Evolutionary conservation across 176 grass and related monocot genomes (phyloP).

Genomic region (Aegilops tauschii): DNA sequence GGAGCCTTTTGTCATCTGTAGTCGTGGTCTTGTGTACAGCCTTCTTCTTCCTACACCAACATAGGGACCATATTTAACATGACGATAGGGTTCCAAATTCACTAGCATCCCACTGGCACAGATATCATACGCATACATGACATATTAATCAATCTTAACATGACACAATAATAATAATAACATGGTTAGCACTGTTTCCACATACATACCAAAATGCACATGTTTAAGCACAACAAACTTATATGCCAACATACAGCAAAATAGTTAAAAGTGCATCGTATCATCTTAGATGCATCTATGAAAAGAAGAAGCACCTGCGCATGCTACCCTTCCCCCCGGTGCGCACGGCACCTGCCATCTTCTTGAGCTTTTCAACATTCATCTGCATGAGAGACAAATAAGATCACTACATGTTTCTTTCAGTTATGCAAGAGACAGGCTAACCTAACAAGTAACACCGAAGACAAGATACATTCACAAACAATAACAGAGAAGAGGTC

Average conservation of each 20-base stretch:
- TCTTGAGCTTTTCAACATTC: constrained; percentile 83
- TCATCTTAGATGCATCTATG: not conserved
- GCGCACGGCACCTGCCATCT: constrained; percentile 87
- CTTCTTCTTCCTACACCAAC: constrained; percentile 93
- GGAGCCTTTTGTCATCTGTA: constrained; percentile 97
- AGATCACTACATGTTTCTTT: constrained; percentile 12
- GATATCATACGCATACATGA: not conserved
- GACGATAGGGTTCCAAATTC: not conserved
- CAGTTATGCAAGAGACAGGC: not conserved
- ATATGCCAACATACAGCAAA: not conserved
- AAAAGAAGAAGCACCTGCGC: constrained; percentile 60
- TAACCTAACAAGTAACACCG: not conserved
- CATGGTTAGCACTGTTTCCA: not conserved
- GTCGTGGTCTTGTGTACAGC: constrained; percentile 98
- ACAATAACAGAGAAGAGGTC: not conserved
- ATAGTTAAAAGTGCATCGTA: not conserved
- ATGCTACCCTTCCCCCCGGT: constrained; percentile 90
- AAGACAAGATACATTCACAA: not conserved
- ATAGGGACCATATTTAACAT: constrained; percentile 10
- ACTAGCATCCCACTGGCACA: not conserved
- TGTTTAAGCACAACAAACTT: not conserved
- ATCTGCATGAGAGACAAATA: constrained; percentile 50
- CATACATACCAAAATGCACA: not conserved
- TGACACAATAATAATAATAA: not conserved
- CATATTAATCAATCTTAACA: not conserved